Evolutionary conservation across 2,329 filamentous ascomycete genomes (phyloP).

Genomic region (Ceratocystis cubensis): DNA sequence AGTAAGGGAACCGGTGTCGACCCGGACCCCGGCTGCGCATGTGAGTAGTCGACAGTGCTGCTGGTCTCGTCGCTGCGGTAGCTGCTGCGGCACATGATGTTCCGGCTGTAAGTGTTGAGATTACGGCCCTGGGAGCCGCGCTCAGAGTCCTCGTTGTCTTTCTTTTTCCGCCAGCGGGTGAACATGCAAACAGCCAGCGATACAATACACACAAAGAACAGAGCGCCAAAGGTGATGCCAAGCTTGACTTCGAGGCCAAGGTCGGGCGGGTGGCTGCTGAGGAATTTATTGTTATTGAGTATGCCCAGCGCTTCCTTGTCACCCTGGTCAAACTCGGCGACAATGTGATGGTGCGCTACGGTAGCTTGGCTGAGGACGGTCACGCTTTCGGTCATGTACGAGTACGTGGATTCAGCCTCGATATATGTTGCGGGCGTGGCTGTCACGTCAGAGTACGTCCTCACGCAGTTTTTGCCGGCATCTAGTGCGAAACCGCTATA

Average conservation of each 20-base stretch:
- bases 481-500: conserved; percentile 29
- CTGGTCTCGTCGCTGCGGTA: background rate
- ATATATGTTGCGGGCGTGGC: conserved; percentile 30
- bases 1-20: conserved; percentile 5
- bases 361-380: conserved; percentile 31
- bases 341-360: conserved; percentile 30
- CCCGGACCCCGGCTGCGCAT: background rate
- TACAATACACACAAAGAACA: conserved; percentile 15
- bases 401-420: conserved; percentile 27
- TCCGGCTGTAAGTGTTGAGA: background rate
- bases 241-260: conserved; percentile 19
- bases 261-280: conserved; percentile 6
- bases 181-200: conserved; percentile 19
- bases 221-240: conserved; percentile 22
- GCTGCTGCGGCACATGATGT: conserved; percentile 2
- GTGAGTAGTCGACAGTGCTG: conserved; percentile 3
- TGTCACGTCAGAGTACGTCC: conserved; percentile 29
- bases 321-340: conserved; percentile 30
- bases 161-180: conserved; percentile 18
- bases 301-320: conserved; percentile 29
- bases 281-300: conserved; percentile 26
- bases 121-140: background rate
- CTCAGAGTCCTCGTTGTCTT: conserved; percentile 11
- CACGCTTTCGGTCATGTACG: conserved; percentile 21
- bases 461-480: conserved; percentile 28